Conservation (phyloP, 805 yeast genomes). For the Groenewaldozyma salmanticensis region DNA sequence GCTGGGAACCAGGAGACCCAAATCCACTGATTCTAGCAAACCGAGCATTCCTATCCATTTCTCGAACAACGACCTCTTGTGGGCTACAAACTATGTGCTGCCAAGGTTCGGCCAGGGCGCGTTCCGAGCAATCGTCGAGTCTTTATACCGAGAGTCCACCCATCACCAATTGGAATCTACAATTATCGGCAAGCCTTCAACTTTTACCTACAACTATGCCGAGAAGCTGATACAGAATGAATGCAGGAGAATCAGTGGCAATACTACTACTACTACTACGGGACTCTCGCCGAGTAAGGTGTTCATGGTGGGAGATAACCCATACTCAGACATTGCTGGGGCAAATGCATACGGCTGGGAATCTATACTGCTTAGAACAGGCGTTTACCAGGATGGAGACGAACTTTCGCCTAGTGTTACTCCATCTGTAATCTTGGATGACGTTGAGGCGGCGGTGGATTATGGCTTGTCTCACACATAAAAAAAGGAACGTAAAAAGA, state of each 20-base stretch:
- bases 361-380: constrained; percentile 74
- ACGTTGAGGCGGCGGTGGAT: constrained; percentile 44
- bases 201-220: constrained; percentile 74
- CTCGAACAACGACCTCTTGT: constrained; percentile 73
- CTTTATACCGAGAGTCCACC: constrained; percentile 47
- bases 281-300: constrained; percentile 34
- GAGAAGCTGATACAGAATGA: constrained; percentile 53
- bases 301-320: constrained; percentile 96
- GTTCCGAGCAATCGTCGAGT: constrained; percentile 52
- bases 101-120: constrained; percentile 93
- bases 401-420: constrained; percentile 27
- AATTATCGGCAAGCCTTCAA: constrained; percentile 74
- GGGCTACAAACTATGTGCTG: constrained; percentile 74
- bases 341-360: constrained; percentile 87
- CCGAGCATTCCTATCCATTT: constrained; percentile 58
- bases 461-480: constrained; percentile 10
- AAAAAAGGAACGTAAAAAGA: constrained; percentile 3
- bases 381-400: constrained; percentile 65
- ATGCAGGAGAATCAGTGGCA: constrained; percentile 6
- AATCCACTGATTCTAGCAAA: constrained; percentile 29
- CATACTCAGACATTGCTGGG: constrained; percentile 84
- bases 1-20: constrained; percentile 48
- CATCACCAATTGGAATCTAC: constrained; percentile 38
- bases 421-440: constrained; percentile 42
- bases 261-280: not conserved